Evolutionary conservation across 208 protist species (phyloP).

Genomic region (Naegleria gruberi): DNA sequence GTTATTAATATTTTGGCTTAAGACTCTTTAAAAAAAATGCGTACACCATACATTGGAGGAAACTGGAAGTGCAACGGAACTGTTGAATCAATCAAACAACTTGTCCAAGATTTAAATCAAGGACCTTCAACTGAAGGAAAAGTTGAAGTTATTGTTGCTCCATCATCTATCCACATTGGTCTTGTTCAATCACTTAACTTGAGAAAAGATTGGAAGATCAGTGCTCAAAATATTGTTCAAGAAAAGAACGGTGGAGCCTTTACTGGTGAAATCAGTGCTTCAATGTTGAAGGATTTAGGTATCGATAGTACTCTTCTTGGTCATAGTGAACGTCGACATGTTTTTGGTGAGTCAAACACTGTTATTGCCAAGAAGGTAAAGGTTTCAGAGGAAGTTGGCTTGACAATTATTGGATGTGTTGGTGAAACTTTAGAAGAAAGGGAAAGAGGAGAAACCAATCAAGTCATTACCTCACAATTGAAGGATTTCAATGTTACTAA

Average conservation of each 20-base stretch:
- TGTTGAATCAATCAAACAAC: constrained; percentile 52
- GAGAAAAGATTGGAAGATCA: constrained; percentile 61
- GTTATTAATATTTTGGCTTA: no score
- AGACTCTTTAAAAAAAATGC: not conserved
- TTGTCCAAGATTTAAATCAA: constrained; percentile 62
- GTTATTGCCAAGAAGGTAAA: constrained; percentile 82
- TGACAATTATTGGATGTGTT: constrained; percentile 91
- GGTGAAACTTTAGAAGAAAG: constrained; percentile 89
- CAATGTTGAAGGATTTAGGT: constrained; percentile 83
- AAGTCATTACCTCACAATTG: constrained; percentile 78
- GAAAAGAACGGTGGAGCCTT: constrained; percentile 64
- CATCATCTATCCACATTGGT: constrained; percentile 65
- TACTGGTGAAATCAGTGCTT: constrained; percentile 70
- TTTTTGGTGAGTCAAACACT: constrained; percentile 78
- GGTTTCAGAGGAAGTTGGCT: constrained; percentile 59
- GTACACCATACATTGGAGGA: constrained; percentile 60
- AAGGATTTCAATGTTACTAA: constrained; percentile 34
- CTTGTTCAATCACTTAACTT: constrained; percentile 54
- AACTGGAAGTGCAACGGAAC: constrained; percentile 91
- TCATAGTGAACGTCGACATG: constrained; percentile 88
- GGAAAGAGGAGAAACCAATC: constrained; percentile 71
- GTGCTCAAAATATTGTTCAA: constrained; percentile 67
- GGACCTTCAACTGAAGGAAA: constrained; percentile 47
- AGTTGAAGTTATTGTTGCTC: constrained; percentile 74
- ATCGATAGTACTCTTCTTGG: constrained; percentile 89